Conservation (phyloP, 176 grass and related monocot species). For the Avena eriantha region DNA sequence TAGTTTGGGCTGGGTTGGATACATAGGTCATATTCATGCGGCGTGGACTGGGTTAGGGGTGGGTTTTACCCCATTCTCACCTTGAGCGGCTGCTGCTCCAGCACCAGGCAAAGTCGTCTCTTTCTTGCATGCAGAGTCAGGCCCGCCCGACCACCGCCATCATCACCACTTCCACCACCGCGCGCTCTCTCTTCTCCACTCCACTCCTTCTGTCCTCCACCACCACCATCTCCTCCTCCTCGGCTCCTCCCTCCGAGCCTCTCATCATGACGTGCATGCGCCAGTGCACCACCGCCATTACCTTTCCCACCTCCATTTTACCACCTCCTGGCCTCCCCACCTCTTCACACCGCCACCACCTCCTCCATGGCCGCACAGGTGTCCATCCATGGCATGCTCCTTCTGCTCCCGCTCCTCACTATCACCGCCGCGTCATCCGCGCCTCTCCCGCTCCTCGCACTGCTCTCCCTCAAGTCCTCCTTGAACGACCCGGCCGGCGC, state of each 20-base stretch:
- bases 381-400: conserved; percentile 28
- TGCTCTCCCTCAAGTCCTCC: conserved; percentile 72
- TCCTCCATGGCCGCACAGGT: conserved; percentile 8
- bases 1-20: no score
- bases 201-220: conserved; percentile 44
- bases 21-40: no score
- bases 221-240: conserved; percentile 35
- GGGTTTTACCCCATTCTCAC: no score
- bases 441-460: conserved; percentile 62
- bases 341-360: conserved; percentile 32
- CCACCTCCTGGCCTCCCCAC: conserved; percentile 15
- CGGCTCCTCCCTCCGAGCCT: conserved; percentile 35
- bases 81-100: conserved; percentile 34
- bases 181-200: conserved; percentile 20
- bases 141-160: conserved; percentile 50
- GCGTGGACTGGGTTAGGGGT: no score
- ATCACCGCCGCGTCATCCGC: conserved; percentile 57
- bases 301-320: conserved; percentile 65
- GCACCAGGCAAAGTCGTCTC: conserved; percentile 11
- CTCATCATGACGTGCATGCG: conserved; percentile 63
- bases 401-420: conserved; percentile 52
- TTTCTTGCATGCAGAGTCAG: conserved; percentile 20
- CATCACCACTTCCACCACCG: conserved; percentile 37
- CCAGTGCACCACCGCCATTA: conserved; percentile 46
- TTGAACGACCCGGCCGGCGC: conserved; percentile 59